These are phyloP conservation scores for Leccinum subrobustum DNA, from an alignment of 1,284 basidiomycete genomes.

Conservation along the genomic window DNA sequence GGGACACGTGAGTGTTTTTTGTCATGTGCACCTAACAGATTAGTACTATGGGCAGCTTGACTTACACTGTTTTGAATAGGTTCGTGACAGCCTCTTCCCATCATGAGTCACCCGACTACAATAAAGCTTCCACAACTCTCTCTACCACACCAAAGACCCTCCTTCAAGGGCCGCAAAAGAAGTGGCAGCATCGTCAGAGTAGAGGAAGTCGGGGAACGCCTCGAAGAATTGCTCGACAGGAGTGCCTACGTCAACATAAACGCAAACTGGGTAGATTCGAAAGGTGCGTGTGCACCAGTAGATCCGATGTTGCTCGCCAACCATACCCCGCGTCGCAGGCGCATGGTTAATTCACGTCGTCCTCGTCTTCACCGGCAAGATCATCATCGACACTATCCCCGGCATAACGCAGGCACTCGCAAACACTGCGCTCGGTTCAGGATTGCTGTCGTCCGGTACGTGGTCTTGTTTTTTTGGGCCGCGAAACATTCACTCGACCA, in stretches of 20 bases:
- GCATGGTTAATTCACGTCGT: constrained; percentile 98
- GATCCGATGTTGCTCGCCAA: neutral
- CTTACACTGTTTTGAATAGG: too few species aligned
- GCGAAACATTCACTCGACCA: too few species aligned
- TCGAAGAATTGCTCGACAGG: constrained; percentile 80
- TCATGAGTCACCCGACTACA: constrained; percentile 47
- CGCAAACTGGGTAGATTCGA: constrained; percentile 98
- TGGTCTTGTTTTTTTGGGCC: neutral
- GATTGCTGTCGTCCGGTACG: constrained; percentile 39
- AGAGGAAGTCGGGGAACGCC: constrained; percentile 78
- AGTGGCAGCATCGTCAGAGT: constrained; percentile 86
- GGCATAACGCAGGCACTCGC: constrained; percentile 72
- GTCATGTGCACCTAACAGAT: too few species aligned
- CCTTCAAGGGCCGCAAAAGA: constrained; percentile 57
- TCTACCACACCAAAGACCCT: constrained; percentile 33
- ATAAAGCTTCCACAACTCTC: constrained; percentile 51
- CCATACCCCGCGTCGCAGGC: constrained; percentile 47
- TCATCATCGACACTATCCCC: constrained; percentile 91
- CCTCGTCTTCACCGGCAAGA: constrained; percentile 87
- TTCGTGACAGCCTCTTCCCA: neutral
- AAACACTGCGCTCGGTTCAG: too few species aligned
- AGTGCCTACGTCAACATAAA: constrained; percentile 89
- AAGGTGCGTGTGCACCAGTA: constrained; percentile 58
- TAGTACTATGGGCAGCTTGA: too few species aligned
- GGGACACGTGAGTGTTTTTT: too few species aligned